These are phyloP conservation scores for Chaetomiaceae sp. DNA, from an alignment of 2,329 filamentous ascomycete genomes.

Conservation along the genomic window DNA sequence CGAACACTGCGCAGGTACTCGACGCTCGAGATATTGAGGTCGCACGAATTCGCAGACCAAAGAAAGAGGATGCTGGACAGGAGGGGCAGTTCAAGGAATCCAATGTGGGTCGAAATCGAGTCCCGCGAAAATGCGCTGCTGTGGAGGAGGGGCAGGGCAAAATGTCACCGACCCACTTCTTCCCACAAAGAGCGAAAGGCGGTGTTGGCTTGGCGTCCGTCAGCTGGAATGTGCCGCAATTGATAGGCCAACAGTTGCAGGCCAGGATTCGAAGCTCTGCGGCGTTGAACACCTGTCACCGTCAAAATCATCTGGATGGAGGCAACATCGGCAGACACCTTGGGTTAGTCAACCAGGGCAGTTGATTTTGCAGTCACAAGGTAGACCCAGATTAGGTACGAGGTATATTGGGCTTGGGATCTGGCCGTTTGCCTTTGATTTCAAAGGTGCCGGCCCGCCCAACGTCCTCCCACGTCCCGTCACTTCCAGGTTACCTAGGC, in stretches of 20 bases:
- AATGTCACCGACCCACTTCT: constrained; percentile 8
- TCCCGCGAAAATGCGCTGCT: constrained; percentile 21
- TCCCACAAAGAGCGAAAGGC: constrained; percentile 9
- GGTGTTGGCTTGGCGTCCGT: constrained; percentile 1
- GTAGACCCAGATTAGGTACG: too few species aligned
- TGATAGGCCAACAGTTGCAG: constrained; percentile 24
- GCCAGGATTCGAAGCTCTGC: background rate
- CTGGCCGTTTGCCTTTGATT: too few species aligned
- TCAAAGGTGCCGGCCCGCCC: too few species aligned
- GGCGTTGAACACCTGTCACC: too few species aligned
- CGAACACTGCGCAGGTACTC: constrained; percentile 2
- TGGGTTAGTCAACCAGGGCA: too few species aligned
- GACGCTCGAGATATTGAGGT: constrained; percentile 9
- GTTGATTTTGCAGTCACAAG: too few species aligned
- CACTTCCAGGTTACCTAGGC: too few species aligned
- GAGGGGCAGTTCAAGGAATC: constrained; percentile 23
- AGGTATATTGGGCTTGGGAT: too few species aligned
- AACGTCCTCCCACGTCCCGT: too few species aligned
- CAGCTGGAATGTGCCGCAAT: constrained; percentile 20
- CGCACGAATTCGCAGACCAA: constrained; percentile 5
- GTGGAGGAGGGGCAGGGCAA: constrained; percentile 28
- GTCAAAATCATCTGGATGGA: too few species aligned
- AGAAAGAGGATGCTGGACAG: constrained; percentile 18
- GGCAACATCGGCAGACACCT: too few species aligned
- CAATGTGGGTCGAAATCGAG: constrained; percentile 20